phyloP scores from a whole-genome alignment of 768 basidiomycete species.

The Agrocybe praecox region DNA sequence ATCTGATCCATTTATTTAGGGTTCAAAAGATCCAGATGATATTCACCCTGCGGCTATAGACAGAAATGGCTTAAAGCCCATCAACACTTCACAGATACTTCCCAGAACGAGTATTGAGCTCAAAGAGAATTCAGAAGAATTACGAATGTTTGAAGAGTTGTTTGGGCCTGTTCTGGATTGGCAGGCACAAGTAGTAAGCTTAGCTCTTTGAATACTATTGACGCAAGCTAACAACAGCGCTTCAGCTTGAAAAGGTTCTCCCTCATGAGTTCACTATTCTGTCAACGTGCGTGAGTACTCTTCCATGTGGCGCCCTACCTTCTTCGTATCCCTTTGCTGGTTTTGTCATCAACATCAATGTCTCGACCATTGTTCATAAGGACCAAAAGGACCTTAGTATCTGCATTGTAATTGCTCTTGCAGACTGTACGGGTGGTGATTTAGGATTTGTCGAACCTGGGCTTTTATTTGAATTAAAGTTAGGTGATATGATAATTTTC shows the following conservation, averaged over 20 bases:
- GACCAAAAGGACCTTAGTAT: neutral
- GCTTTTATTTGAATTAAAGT: neutral
- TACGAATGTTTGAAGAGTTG: neutral
- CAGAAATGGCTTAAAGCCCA: neutral
- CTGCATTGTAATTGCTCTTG: neutral
- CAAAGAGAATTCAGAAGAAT: neutral
- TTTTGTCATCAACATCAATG: neutral
- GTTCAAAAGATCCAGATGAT: neutral
- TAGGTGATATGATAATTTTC: constrained; percentile 2
- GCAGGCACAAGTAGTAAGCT: neutral
- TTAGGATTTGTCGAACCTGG: neutral
- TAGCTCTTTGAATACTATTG: neutral
- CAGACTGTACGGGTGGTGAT: neutral
- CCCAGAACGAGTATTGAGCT: neutral
- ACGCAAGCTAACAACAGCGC: neutral
- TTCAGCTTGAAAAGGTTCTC: neutral
- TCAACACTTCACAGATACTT: neutral
- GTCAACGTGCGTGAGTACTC: neutral
- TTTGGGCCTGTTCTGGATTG: neutral
- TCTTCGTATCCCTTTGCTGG: neutral
- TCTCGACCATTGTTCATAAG: neutral
- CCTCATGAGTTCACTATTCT: neutral
- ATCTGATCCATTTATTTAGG: no score
- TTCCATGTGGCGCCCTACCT: neutral
- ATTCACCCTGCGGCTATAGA: neutral